These are phyloP conservation scores for Boletellus sp. DNA, from an alignment of 768 basidiomycete species.

Conservation along the genomic window DNA sequence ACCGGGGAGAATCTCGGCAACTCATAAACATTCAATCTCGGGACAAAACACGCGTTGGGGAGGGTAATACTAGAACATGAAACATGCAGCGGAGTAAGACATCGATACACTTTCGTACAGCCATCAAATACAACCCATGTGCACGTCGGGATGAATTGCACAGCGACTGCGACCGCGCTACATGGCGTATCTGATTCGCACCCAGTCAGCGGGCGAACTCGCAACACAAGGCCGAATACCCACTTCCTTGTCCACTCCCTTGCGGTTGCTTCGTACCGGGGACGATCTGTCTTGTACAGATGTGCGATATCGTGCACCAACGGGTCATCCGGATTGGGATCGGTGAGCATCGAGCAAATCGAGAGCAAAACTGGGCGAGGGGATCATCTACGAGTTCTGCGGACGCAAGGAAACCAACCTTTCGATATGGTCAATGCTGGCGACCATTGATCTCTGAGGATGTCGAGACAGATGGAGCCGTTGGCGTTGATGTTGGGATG, in stretches of 20 bases:
- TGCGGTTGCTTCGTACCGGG: conserved; percentile 95
- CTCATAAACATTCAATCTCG: conserved; percentile 18
- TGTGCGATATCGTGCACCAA: conserved; percentile 98
- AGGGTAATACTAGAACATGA: conserved; percentile 33
- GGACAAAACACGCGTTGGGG: conserved; percentile 11
- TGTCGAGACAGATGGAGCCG: conserved; percentile 97
- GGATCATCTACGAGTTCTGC: conserved; percentile 2
- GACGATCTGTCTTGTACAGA: conserved; percentile 98
- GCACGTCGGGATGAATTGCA: conserved; percentile 20
- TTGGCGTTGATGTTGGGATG: conserved; percentile 99
- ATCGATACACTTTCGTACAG: conserved; percentile 33
- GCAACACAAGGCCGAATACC: conserved; percentile 26
- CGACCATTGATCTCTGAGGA: conserved; percentile 98
- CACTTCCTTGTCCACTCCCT: conserved; percentile 99
- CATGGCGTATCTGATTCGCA: conserved; percentile 46
- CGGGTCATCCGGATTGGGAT: conserved; percentile 99
- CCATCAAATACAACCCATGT: conserved; percentile 30
- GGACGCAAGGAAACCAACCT: conserved; percentile 50
- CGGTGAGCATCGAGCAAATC: conserved; percentile 99
- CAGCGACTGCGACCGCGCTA: conserved; percentile 34
- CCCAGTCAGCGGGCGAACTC: not conserved
- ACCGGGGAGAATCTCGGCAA: not conserved
- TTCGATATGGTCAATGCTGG: conserved; percentile 99
- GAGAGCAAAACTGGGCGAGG: conserved; percentile 74
- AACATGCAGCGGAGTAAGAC: conserved; percentile 31